phyloP scores from a whole-genome alignment of 2,329 filamentous ascomycete genomes.

The Exophiala spinifera region DNA sequence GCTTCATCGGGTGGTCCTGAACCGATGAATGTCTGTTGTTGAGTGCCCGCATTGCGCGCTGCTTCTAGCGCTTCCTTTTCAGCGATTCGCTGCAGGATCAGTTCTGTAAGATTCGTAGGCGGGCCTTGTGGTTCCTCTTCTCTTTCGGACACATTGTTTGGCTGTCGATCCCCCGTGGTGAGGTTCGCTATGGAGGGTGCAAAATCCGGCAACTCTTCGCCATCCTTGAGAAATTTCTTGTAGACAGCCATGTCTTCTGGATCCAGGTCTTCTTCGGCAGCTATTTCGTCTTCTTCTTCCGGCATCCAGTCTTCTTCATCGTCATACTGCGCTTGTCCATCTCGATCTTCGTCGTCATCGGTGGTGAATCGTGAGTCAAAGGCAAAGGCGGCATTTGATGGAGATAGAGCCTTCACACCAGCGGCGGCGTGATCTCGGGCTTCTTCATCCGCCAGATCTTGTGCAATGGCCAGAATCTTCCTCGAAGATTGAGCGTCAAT shows the following conservation, averaged over 20 bases:
- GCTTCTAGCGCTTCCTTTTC: slow-evolving; percentile 70
- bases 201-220: slow-evolving; percentile 47
- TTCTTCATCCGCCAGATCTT: slow-evolving; percentile 83
- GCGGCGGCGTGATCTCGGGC: slow-evolving; percentile 47
- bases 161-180: slow-evolving; percentile 33
- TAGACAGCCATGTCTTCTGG: slow-evolving; percentile 86
- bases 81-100: slow-evolving; percentile 93
- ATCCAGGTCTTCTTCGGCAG: slow-evolving; percentile 70
- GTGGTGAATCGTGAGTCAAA: slow-evolving; percentile 73
- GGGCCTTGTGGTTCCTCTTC: slow-evolving; percentile 49
- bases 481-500: slow-evolving; percentile 85
- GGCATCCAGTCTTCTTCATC: slow-evolving; percentile 70
- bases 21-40: slow-evolving; percentile 40
- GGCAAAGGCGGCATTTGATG: slow-evolving; percentile 66
- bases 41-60: slow-evolving; percentile 31
- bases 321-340: slow-evolving; percentile 55
- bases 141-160: slow-evolving; percentile 34
- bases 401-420: slow-evolving; percentile 33
- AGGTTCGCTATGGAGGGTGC: slow-evolving; percentile 25
- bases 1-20: slow-evolving; percentile 60
- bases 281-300: slow-evolving; percentile 55
- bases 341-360: slow-evolving; percentile 42
- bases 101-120: slow-evolving; percentile 78
- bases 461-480: slow-evolving; percentile 84
- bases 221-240: slow-evolving; percentile 77